phyloP scores from a whole-genome alignment of 2,329 filamentous ascomycete genomes.

The Penicillium crustosum region DNA sequence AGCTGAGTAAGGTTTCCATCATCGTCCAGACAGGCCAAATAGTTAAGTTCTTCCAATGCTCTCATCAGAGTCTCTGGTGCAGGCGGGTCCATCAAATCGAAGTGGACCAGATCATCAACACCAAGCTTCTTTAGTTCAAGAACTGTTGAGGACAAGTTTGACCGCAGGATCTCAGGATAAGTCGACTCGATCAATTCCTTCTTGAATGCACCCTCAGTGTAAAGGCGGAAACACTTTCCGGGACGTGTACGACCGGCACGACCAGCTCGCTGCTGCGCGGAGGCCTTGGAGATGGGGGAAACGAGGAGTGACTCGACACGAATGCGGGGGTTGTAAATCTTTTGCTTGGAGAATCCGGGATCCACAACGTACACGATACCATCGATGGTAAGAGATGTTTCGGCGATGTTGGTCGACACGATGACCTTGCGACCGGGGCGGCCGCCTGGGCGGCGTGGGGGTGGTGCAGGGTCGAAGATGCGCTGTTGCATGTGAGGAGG shows the following conservation, averaged over 20 bases:
- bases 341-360: slow-evolving; percentile 98
- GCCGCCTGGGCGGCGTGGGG: slow-evolving; percentile 69
- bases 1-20: slow-evolving; percentile 88
- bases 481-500: slow-evolving; percentile 90
- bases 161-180: slow-evolving; percentile 91
- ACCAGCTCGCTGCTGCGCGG: slow-evolving; percentile 94
- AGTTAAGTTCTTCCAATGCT: slow-evolving; percentile 95
- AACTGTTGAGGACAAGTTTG: slow-evolving; percentile 92
- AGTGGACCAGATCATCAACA: slow-evolving; percentile 92
- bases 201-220: slow-evolving; percentile 94
- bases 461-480: slow-evolving; percentile 89
- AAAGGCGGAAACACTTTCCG: slow-evolving; percentile 96
- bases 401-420: slow-evolving; percentile 94
- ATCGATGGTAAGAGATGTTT: slow-evolving; percentile 96
- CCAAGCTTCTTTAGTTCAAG: slow-evolving; percentile 97
- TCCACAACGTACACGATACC: slow-evolving; percentile 99
- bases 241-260: slow-evolving; percentile 98
- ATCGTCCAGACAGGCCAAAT: slow-evolving; percentile 92
- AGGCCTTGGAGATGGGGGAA: slow-evolving; percentile 95
- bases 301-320: slow-evolving; percentile 96
- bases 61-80: slow-evolving; percentile 98
- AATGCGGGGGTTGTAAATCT: slow-evolving; percentile 96
- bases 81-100: slow-evolving; percentile 97
- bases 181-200: slow-evolving; percentile 97
- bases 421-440: slow-evolving; percentile 91